Percentiles rank a stretch among this genome's conserved stretches.
phyloP scores from a whole-genome alignment of 768 basidiomycete genomes.

The Mycena latifolia region DNA sequence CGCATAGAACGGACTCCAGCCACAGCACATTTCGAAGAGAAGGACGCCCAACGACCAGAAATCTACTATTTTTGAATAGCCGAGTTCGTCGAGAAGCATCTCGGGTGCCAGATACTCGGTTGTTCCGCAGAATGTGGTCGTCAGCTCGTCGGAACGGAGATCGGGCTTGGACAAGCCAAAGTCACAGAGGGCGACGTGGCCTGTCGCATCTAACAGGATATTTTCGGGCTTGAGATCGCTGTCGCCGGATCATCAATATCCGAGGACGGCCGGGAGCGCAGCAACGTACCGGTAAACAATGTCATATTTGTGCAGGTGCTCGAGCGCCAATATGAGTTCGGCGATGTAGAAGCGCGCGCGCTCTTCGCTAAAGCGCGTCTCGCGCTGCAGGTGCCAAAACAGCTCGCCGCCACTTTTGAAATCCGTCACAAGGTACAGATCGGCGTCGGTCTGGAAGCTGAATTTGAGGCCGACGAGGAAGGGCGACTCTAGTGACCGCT shows the following conservation, averaged over 20 bases:
- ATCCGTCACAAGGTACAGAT: constrained; percentile 97
- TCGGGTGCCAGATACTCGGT: constrained; percentile 99
- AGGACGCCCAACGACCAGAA: constrained; percentile 98
- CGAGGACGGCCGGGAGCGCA: constrained; percentile 19
- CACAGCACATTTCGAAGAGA: constrained; percentile 99
- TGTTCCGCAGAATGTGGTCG: constrained; percentile 99
- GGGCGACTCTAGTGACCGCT: constrained; percentile 91
- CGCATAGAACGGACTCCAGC: constrained; percentile 99
- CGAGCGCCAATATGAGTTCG: constrained; percentile 93
- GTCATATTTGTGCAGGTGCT: constrained; percentile 97
- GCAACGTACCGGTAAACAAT: constrained; percentile 88
- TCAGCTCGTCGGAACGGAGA: constrained; percentile 91
- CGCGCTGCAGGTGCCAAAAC: constrained; percentile 98
- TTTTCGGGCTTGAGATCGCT: constrained; percentile 99
- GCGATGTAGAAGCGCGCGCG: constrained; percentile 97
- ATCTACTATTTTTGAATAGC: constrained; percentile 98
- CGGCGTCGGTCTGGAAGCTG: constrained; percentile 95
- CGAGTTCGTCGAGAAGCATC: constrained; percentile 97
- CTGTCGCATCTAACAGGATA: constrained; percentile 97
- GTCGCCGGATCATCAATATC: constrained; percentile 17
- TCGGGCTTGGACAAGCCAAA: constrained; percentile 99
- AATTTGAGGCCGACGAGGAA: constrained; percentile 99
- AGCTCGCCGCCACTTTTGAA: constrained; percentile 99
- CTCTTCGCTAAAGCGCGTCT: constrained; percentile 94
- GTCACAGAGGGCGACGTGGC: constrained; percentile 98